A percentile compares a stretch with the other conserved stretches of the same genome.
phyloP scores from a whole-genome alignment of 164 flowering plant species.

The Vitis riparia region DNA sequence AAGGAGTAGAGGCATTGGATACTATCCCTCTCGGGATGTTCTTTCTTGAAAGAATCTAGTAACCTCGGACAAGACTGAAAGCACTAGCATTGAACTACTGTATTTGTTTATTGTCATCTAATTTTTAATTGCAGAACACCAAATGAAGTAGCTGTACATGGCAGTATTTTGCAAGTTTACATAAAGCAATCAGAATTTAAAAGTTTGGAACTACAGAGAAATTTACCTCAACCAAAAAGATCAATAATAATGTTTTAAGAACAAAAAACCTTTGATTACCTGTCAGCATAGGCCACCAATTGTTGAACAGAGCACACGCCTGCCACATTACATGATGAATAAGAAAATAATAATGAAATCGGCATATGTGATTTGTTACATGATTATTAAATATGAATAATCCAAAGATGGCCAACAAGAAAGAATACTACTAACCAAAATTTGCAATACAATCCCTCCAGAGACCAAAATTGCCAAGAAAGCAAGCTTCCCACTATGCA shows the following conservation, averaged over 20 bases:
- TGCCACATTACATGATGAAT: constrained; percentile 33
- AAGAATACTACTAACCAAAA: constrained; percentile 59
- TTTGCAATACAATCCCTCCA: constrained; percentile 82
- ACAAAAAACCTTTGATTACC: constrained; percentile 37
- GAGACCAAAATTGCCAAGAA: constrained; percentile 87
- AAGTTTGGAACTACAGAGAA: too few species aligned
- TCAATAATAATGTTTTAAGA: neutral
- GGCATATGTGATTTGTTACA: neutral
- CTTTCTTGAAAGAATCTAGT: too few species aligned
- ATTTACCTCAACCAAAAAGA: neutral
- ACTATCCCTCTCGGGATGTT: too few species aligned
- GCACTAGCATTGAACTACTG: too few species aligned
- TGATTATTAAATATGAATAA: neutral
- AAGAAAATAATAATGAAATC: neutral
- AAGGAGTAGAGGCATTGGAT: too few species aligned
- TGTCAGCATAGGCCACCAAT: constrained; percentile 99
- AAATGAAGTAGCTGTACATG: too few species aligned
- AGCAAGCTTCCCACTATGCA: constrained; percentile 79
- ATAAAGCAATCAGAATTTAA: too few species aligned
- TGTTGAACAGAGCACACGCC: constrained; percentile 94
- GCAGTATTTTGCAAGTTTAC: too few species aligned
- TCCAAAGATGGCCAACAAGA: neutral
- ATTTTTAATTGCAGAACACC: too few species aligned
- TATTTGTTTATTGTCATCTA: too few species aligned
- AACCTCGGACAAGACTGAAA: too few species aligned